These are phyloP conservation scores for Coemansia sp. DNA, from an alignment of 371 early-diverging fungal genomes.

Conservation along the genomic window DNA sequence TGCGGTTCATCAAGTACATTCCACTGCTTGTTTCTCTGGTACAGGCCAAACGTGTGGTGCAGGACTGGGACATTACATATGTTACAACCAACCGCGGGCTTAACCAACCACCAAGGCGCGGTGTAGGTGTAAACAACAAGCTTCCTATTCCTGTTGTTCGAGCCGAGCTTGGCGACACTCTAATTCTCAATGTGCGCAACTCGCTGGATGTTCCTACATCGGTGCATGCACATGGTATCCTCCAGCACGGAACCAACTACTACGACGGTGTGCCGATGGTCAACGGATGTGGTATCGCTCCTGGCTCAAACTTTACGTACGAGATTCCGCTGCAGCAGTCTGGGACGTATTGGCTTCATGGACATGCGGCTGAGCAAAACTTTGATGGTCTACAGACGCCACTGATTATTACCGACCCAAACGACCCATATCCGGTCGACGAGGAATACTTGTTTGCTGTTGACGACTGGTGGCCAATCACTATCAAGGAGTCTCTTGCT, in stretches of 20 bases:
- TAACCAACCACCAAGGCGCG: slow-evolving; percentile 59
- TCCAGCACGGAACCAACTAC: slow-evolving; percentile 61
- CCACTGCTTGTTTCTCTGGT: slow-evolving; percentile 20
- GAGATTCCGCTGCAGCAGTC: slow-evolving; percentile 60
- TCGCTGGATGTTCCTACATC: slow-evolving; percentile 62
- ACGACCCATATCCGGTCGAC: slow-evolving; percentile 67
- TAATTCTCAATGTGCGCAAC: slow-evolving; percentile 66
- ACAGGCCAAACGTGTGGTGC: slow-evolving; percentile 58
- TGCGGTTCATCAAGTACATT: slow-evolving; percentile 6
- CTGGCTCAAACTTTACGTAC: slow-evolving; percentile 63
- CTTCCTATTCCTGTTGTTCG: slow-evolving; percentile 61
- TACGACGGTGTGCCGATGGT: slow-evolving; percentile 65
- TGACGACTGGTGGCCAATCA: slow-evolving; percentile 45
- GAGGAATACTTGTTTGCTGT: slow-evolving; percentile 64
- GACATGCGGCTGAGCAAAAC: slow-evolving; percentile 68
- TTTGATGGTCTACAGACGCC: slow-evolving; percentile 79
- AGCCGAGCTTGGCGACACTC: slow-evolving; percentile 53
- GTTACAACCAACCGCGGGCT: slow-evolving; percentile 60
- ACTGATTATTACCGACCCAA: slow-evolving; percentile 64
- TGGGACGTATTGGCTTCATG: slow-evolving; percentile 79
- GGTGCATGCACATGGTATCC: slow-evolving; percentile 69
- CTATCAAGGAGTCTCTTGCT: slow-evolving; percentile 30
- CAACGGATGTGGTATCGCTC: slow-evolving; percentile 61
- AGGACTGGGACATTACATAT: slow-evolving; percentile 75
- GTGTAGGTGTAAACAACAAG: slow-evolving; percentile 70